A percentile compares a stretch with the other conserved stretches of the same genome.
phyloP scores from a whole-genome alignment of 164 flowering plant genomes.

The Berberis vulgaris region DNA sequence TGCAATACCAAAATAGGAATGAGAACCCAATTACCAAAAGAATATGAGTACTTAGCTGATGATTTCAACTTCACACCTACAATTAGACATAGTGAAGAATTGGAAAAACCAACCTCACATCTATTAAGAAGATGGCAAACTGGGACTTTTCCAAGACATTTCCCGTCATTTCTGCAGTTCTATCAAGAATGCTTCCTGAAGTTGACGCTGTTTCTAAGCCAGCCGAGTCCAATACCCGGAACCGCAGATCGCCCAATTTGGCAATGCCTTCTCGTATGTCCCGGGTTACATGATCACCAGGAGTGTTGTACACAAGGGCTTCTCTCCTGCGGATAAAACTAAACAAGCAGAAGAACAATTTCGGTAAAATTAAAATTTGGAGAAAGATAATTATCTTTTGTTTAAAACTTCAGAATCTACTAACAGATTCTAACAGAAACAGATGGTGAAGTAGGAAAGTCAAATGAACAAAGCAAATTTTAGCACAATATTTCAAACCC shows the following conservation, averaged over 20 bases:
- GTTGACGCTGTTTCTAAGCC: conserved; percentile 85
- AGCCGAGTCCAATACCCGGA: conserved; percentile 88
- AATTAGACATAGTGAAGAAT: background rate
- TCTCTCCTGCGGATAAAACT: conserved; percentile 89
- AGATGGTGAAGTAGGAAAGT: too few relatives aligned
- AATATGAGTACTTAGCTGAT: background rate
- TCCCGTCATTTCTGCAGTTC: conserved; percentile 83
- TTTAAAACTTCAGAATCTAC: too few relatives aligned
- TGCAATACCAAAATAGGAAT: background rate
- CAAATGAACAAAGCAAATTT: too few relatives aligned
- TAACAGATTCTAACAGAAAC: too few relatives aligned
- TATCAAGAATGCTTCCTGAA: conserved; percentile 75
- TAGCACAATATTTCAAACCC: too few relatives aligned
- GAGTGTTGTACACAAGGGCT: conserved; percentile 94
- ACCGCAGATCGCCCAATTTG: conserved; percentile 80
- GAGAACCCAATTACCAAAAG: background rate
- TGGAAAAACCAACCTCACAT: conserved; percentile 58
- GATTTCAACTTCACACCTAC: background rate
- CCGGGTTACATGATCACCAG: conserved; percentile 92
- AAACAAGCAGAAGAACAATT: conserved; percentile 1
- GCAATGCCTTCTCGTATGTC: conserved; percentile 94
- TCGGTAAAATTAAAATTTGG: background rate
- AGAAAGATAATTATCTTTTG: background rate
- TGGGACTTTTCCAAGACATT: conserved; percentile 63
- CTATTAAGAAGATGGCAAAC: conserved; percentile 68